These are phyloP conservation scores for Epichloe sp. DNA, from an alignment of 2,329 filamentous ascomycete species.

Conservation along the genomic window DNA sequence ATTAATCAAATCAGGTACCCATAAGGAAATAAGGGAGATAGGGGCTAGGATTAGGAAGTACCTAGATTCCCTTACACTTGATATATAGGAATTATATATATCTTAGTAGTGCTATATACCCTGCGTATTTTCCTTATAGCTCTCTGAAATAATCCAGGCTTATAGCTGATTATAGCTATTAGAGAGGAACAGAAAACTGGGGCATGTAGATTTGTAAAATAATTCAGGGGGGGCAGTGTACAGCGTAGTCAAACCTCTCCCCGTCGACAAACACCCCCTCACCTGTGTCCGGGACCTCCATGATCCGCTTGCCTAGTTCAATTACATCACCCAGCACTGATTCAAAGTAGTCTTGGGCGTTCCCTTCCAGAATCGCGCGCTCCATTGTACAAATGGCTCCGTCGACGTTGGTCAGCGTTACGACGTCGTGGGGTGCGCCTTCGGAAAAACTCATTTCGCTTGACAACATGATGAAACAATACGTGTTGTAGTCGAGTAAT, in stretches of 20 bases:
- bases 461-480: not conserved
- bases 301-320: not conserved
- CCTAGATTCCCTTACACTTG: too few species aligned
- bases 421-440: not conserved
- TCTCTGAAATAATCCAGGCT: too few species aligned
- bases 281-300: not conserved
- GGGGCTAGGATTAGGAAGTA: too few species aligned
- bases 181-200: too few species aligned
- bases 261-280: not conserved
- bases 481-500: not conserved
- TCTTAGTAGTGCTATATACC: too few species aligned
- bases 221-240: too few species aligned
- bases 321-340: not conserved
- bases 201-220: too few species aligned
- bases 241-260: not conserved
- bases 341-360: not conserved
- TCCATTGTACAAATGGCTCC: not conserved
- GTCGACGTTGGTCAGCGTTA: not conserved
- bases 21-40: too few species aligned
- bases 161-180: too few species aligned
- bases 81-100: too few species aligned
- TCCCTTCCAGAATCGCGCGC: not conserved
- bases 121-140: too few species aligned
- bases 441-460: not conserved
- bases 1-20: too few species aligned